Evolutionary conservation across 257 asterid genomes (phyloP).

Genomic region (Solanum sitiens): DNA sequence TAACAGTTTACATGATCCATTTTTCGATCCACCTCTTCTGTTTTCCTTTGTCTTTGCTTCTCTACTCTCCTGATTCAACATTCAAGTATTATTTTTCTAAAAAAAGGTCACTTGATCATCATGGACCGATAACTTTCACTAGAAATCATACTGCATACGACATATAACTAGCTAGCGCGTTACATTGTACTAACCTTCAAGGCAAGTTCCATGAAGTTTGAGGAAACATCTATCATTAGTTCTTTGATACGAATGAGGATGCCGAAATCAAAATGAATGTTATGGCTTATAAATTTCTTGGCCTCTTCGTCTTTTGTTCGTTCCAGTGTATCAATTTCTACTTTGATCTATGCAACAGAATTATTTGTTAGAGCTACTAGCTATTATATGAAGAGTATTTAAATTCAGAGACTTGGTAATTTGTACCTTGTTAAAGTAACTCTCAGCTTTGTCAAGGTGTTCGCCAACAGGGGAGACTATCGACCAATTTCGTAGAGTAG

Average conservation of each 20-base stretch:
- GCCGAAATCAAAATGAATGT: conserved; percentile 66
- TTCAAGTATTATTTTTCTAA: background rate
- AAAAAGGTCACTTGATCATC: background rate
- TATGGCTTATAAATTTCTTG: conserved; percentile 60
- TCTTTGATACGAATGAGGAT: conserved; percentile 68
- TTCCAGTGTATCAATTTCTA: conserved; percentile 59
- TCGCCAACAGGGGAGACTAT: conserved; percentile 36
- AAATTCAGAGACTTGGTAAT: background rate
- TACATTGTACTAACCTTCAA: conserved; percentile 41
- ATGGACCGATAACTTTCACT: background rate
- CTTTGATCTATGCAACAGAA: conserved; percentile 43
- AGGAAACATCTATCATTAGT: conserved; percentile 69
- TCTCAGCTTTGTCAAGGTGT: conserved; percentile 62
- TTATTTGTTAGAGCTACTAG: background rate
- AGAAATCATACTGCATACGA: background rate
- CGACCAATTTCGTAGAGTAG: conserved; percentile 49
- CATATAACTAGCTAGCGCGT: background rate
- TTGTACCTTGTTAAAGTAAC: conserved; percentile 67
- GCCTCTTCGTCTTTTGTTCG: conserved; percentile 77
- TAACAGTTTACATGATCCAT: conserved; percentile 31
- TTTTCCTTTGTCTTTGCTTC: conserved; percentile 23
- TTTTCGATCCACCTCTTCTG: conserved; percentile 7
- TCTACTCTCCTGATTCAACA: conserved; percentile 43
- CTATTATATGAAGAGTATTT: background rate
- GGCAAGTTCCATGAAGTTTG: conserved; percentile 76